Conservation (phyloP, 176 grass and related monocot genomes). For the Carex cristatella region DNA sequence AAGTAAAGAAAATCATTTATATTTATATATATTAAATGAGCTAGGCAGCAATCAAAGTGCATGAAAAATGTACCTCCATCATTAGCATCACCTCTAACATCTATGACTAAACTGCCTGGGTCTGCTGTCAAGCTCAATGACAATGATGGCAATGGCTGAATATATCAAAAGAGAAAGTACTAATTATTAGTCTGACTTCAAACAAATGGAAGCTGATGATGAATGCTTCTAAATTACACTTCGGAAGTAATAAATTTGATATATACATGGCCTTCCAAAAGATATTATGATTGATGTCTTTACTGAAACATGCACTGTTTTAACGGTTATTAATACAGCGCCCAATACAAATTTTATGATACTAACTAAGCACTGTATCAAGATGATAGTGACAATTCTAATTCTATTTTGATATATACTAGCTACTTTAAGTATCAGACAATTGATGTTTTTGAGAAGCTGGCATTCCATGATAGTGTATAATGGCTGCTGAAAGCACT, state of each 20-base stretch:
- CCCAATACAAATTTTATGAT: neutral
- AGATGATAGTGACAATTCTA: neutral
- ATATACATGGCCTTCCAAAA: no score
- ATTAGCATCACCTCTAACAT: neutral
- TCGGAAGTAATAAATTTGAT: no score
- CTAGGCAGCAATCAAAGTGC: neutral
- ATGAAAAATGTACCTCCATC: neutral
- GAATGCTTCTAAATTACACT: no score
- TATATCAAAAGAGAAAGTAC: neutral
- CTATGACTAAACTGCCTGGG: neutral
- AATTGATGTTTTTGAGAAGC: no score
- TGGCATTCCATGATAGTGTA: no score
- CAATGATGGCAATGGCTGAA: neutral
- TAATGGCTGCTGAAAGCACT: neutral
- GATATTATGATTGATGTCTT: no score
- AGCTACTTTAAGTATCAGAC: neutral
- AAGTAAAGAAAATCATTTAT: no score
- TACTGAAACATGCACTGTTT: neutral
- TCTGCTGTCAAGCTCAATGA: neutral
- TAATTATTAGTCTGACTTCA: neutral
- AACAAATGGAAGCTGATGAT: neutral
- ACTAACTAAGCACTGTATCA: neutral
- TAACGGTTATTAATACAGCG: neutral
- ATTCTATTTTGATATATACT: neutral
- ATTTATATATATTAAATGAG: neutral